Base-by-base conservation (phyloP, 306 rosid species). In the Datisca glomerata region DNA sequence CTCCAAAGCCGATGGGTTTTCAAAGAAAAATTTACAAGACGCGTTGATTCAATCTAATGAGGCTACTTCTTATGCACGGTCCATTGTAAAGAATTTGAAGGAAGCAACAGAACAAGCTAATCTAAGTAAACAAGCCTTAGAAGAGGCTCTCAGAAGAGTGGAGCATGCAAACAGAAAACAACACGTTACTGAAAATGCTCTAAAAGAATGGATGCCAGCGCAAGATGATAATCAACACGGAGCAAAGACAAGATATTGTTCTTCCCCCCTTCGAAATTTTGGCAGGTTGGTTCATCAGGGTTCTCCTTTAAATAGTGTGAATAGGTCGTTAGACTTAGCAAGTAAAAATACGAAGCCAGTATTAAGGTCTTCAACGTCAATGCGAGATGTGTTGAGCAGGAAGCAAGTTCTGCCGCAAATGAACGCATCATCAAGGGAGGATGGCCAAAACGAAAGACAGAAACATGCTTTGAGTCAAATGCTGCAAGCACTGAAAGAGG, bases 401-500 rank as follows among this genome's bases (percentile, higher is more conserved):
- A 80, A 85, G 74, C 93, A 73, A 57, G 80, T 60, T 63, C 53
- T 56, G 33, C 18, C 71, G 4, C 77, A 80, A 35, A 80, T 69
- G 3, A 57, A 44, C 32, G 50, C 41, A 17, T 34, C 52, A 0
- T 57, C 64, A 37, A 63, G 49, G 57, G 93, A 79, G 6, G 52
- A 71, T 12, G 36, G 9, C 17, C 74, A 64, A 5, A 21, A 50
- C 5, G 92, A 56, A 37, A 75, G 67, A 13, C 77, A 65, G 45
- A 84, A 74, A 57, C 95, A 77, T 43, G 95, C 95, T 24, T 35
- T 89, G 78, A 80, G 95, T 55, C 93, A 89, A 54, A 89, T 89
- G 98, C 93, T 89, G 60, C 78, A 56, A 14, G 81, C 95, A 22
- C 45, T 84, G 60, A 84, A 79, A 59, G 81, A 66, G 46, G 83